Conservation (phyloP, 176 grass and related monocot genomes). For the Carex pumila region DNA sequence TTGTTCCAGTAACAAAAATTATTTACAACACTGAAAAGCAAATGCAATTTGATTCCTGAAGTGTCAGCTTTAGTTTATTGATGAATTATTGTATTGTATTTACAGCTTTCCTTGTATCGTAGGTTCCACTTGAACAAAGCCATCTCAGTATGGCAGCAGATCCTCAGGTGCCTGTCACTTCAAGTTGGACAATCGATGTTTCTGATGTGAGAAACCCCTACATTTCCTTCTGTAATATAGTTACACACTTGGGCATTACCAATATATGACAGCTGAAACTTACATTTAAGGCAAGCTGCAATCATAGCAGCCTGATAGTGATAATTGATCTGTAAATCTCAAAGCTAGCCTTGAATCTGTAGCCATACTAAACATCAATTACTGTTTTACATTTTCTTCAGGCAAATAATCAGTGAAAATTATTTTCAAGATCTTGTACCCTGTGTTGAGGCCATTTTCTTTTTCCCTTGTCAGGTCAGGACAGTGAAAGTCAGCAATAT, state of each 20-base stretch:
- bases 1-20: not conserved
- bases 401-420: not conserved
- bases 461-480: constrained; percentile 37
- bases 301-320: not conserved
- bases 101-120: not conserved
- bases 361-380: not conserved
- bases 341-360: not conserved
- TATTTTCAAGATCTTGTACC: not conserved
- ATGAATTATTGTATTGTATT: not conserved
- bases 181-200: constrained; percentile 29
- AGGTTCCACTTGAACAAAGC: constrained; percentile 23
- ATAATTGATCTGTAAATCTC: not conserved
- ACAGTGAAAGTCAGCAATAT: constrained; percentile 92
- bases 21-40: not conserved
- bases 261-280: not conserved
- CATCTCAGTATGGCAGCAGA: constrained; percentile 23
- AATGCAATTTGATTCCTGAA: not conserved
- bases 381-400: not conserved
- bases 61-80: not conserved
- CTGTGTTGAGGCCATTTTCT: not conserved
- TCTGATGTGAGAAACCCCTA: constrained; percentile 21
- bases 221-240: not conserved
- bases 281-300: not conserved
- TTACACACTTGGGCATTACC: not conserved
- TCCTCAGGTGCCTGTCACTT: constrained; percentile 14